Evolutionary conservation across 2,329 filamentous ascomycete species (phyloP), one percentile per base, ranked within the genome.

Genomic region (Aspergillus fijiensis): DNA sequence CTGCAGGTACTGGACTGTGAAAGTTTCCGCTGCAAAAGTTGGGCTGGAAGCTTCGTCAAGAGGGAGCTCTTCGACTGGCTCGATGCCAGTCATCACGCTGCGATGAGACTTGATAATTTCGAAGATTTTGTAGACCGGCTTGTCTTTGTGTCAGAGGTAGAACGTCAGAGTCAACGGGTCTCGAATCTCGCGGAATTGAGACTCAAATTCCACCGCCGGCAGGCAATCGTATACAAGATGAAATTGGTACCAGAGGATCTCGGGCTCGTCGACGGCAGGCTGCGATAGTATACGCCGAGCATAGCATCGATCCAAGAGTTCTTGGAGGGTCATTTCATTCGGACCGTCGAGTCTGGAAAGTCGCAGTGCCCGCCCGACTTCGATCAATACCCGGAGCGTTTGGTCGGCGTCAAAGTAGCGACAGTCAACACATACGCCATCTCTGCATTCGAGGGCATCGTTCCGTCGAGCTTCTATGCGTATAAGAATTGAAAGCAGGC

Each of bases 201-300:
- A 31, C n/a, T 39, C 19, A 14, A 54, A 31, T 14, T 29, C n/a
- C 23, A 54, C 19, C 4, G 51, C 39, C n/a, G 16, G 27, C 11
- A 47, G 14, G 25, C 51, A 54, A 19, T 54, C 39, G 5, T 54
- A 47, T 45, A 54, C 29, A 16, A 54, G 51, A 27, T 54, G 51
- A 16, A 48, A 48, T 7, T 54, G 51, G 16, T 48, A 54, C 16
- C 23, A 42, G 4, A 54, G 16, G 7, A 45, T 16, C 21, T 14
- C 23, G 25, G 21, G 23, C 5, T 47, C 5, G 14, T 47, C 16
- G 12, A n/a, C 12, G 10, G 21, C 21, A 19, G 35, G 14, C 12
- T 31, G 51, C 19, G 39, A 16, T 27, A 54, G 21, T 12, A 54
- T 33, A 19, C 39, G 51, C 5, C 51, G 21, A 4, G 51, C 39